These are phyloP conservation scores for Lycium ferocissimum DNA, from an alignment of 257 asterid species.

Conservation along the genomic window DNA sequence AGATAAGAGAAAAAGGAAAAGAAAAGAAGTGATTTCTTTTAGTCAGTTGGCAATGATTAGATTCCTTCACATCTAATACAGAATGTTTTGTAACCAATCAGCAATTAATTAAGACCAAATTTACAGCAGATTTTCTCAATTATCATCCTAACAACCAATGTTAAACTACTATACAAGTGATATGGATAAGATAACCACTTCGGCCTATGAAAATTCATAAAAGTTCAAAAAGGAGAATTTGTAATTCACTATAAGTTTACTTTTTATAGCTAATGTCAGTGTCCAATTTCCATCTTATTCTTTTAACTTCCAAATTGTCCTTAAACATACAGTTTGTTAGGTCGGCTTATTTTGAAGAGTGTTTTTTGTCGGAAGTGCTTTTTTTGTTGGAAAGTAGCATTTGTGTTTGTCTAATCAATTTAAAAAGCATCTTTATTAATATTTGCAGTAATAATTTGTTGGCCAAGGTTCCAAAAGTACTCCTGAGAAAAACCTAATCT, in stretches of 20 bases:
- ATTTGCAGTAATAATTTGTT: no score
- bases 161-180: neutral
- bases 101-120: neutral
- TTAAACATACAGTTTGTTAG: neutral
- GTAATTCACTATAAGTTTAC: neutral
- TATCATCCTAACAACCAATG: neutral
- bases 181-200: neutral
- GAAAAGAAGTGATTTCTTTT: neutral
- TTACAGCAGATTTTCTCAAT: neutral
- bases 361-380: no score
- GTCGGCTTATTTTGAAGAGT: no score
- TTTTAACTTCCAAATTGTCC: neutral
- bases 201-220: neutral
- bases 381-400: no score
- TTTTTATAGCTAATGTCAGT: neutral
- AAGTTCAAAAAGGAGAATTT: neutral
- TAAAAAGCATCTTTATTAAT: no score
- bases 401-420: no score
- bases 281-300: neutral
- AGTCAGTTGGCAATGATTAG: slow-evolving; percentile 10
- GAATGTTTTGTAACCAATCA: neutral
- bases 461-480: no score
- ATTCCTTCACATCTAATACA: neutral
- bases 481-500: no score
- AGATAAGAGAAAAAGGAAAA: neutral